Evolutionary conservation across 192 early-diverging fungal genomes (phyloP), one percentile per base, ranked within the genome.

Genomic region (Backusella tuberculispora): DNA sequence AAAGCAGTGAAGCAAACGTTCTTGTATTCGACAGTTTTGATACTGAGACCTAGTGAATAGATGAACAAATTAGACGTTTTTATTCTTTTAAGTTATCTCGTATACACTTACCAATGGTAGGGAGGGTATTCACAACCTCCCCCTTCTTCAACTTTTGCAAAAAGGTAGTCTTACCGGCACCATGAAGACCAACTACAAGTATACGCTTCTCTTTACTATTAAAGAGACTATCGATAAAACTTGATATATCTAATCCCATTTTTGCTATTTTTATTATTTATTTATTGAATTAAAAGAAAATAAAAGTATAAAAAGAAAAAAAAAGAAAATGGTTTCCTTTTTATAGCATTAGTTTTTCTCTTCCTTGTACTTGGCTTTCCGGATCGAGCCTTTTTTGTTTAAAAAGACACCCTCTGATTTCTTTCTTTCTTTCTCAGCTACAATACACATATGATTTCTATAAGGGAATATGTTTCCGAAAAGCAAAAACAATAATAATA

Each of bases 131-230:
- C 74, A 99, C 95, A 78, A 97, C 94, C 85, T 99, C 96, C 70
- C 97, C 97, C 21, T 98, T 86, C 90, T 97, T 97, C 75, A 99
- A 92, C 87, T 96, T 97, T 87, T 98, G 97, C 80, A 99, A 88
- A 78, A 99, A 96, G 85, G 96, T 99, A 78, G 97, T 99, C 86
- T 99, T 99, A 80, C 95, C 94, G 67, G 94, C 94, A 17, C 93
- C 95, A 81, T 95, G 93, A 77, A 95, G 87, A 38, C 95, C 95
- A 53, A 96, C 94, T 71, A 98, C 97, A 83, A 99, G 86, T 83
- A 98, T 96, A 69, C 96, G 94, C 93, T 96, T 96, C 80, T 97
- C 95, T 82, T 92, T 93, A 81, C 94, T 94, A 80, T 93, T 89
- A 88, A 95, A 91, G 66, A 97, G 86, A 64, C 75, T 78, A 46